These are phyloP conservation scores for Pseudozyma tsukubaensis DNA, from an alignment of 1,284 basidiomycete genomes.

Conservation along the genomic window DNA sequence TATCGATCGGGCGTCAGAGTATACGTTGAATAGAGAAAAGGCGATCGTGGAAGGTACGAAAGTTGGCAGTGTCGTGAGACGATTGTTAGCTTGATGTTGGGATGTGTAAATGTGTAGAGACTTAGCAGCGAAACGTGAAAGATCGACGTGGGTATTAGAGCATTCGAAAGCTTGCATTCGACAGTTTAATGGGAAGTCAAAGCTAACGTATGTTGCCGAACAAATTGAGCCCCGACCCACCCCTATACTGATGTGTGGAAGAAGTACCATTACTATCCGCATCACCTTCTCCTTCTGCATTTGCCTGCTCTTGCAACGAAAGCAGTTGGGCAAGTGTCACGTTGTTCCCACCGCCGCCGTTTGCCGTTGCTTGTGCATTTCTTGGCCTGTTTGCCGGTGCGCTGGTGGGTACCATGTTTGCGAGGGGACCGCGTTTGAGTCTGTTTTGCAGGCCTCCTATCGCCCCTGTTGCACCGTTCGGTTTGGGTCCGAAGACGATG, in stretches of 20 bases:
- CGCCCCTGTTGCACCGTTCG: neutral
- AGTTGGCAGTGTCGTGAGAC: too few species aligned
- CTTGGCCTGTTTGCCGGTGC: slow-evolving; percentile 4
- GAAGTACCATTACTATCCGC: slow-evolving; percentile 1
- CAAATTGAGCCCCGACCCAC: slow-evolving; percentile 28
- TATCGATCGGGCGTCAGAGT: neutral
- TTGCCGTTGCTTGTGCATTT: neutral
- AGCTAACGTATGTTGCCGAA: slow-evolving; percentile 38
- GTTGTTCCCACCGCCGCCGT: slow-evolving; percentile 3
- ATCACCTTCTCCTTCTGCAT: slow-evolving; percentile 7
- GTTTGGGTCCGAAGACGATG: slow-evolving; percentile 80
- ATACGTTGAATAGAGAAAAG: neutral
- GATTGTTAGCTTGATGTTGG: too few species aligned
- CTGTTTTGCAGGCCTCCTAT: neutral
- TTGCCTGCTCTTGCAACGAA: slow-evolving; percentile 9
- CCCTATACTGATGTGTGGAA: slow-evolving; percentile 5
- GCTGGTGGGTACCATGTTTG: neutral
- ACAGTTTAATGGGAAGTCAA: too few species aligned
- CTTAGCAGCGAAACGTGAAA: too few species aligned
- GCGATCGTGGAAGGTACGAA: too few species aligned
- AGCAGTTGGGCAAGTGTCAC: slow-evolving; percentile 40
- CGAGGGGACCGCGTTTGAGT: slow-evolving; percentile 4
- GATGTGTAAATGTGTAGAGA: too few species aligned
- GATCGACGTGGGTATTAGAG: too few species aligned
- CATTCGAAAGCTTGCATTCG: too few species aligned